Base-by-base conservation (phyloP, 305 asterid species). In the Coffea humblotiana region DNA sequence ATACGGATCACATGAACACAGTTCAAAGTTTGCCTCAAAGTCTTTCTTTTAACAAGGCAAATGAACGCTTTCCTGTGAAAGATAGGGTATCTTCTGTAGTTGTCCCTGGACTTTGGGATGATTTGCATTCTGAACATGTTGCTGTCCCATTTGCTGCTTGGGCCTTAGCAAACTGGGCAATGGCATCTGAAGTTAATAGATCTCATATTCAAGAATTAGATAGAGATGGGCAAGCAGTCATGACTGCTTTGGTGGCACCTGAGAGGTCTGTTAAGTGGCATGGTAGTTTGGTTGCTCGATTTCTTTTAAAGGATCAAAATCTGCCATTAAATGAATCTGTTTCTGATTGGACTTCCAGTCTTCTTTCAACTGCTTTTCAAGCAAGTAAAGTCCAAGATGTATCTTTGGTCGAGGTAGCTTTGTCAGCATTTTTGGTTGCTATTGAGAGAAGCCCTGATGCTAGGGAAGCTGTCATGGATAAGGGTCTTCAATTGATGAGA, bases 261-360 rank as follows among this genome's bases (percentile, higher is more conserved):
- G 98, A 96, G 91, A 92, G 99, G 88, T 96, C 99, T 61, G 99
- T 96, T 84, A 94, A 90, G 85, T 96, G 99, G 98, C 99, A 96
- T 78, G 99, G 98, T 77, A 91, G 99, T 88, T 89, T 97, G 93
- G 90, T 96, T 85, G 99, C 93, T 80, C 85, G 87, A 82, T 84
- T 91, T 85, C 97, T 96, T 69, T 80, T 96, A 83, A 97, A 94
- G 86, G 99, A 96, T 80, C 88, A 82, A 48, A 88, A 85, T 83
- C 84, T 96, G 83, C 96, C 97, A 25, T 77, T 94, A 83, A 94
- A 90, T 84, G 91, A 93, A 82, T 87, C 94, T 52, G 91, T 96
- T 81, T 87, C 97, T 78, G 95, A 91, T 76, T 96, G 99, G 99
- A 89, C 93, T 78, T 89, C 97, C 37, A 91, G 95, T 86, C 97